Evolutionary conservation across 2,329 filamentous ascomycete genomes (phyloP).

Genomic region (Paracoccidioides brasiliensis): DNA sequence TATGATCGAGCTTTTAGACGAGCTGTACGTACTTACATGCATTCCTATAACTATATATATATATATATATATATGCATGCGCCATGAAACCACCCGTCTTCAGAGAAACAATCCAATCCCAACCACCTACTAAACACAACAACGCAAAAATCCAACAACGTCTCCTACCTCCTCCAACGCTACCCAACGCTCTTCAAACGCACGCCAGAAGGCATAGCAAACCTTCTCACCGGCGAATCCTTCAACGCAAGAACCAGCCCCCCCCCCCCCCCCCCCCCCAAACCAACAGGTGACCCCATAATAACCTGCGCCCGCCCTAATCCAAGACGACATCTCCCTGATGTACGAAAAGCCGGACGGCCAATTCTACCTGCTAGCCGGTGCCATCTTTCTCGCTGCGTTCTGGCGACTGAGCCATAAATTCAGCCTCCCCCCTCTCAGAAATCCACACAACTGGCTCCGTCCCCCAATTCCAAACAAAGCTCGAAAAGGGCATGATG

Average conservation of each 20-base stretch:
- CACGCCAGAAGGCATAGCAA: conserved; percentile 51
- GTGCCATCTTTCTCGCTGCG: conserved; percentile 60
- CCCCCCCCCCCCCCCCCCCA: no score
- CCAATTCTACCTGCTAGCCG: conserved; percentile 68
- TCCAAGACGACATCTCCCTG: conserved; percentile 72
- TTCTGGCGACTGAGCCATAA: conserved; percentile 80
- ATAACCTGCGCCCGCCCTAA: conserved; percentile 54
- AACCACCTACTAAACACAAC: not conserved
- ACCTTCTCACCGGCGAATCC: conserved; percentile 55
- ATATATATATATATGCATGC: not conserved
- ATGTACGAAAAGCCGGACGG: conserved; percentile 69
- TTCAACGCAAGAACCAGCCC: conserved; percentile 56
- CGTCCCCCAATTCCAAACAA: conserved; percentile 58
- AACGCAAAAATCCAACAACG: conserved; percentile 15
- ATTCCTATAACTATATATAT: no score
- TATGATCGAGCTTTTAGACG: conserved; percentile 63
- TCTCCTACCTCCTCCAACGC: conserved; percentile 55
- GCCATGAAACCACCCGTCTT: not conserved
- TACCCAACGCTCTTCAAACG: conserved; percentile 59
- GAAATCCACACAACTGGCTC: conserved; percentile 69
- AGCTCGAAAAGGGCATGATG: conserved; percentile 64
- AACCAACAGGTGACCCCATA: conserved; percentile 75
- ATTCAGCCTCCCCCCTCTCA: conserved; percentile 60
- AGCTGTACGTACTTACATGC: conserved; percentile 44
- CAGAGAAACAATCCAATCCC: no score